These are phyloP conservation scores for Ascocoryne sarcoides DNA, from an alignment of 2,329 filamentous ascomycete species.

Conservation along the genomic window DNA sequence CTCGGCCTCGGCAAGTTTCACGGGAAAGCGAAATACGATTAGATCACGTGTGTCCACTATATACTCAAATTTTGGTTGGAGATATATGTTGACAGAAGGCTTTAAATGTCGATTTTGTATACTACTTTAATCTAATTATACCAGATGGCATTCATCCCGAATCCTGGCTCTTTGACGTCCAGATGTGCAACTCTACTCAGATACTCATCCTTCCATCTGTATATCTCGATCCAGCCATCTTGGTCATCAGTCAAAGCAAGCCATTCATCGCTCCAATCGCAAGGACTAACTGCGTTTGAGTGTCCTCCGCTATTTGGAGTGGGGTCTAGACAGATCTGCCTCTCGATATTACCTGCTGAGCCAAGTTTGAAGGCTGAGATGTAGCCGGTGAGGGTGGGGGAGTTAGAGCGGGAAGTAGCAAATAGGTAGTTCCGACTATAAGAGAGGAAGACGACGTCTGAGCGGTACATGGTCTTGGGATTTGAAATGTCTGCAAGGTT, in stretches of 20 bases:
- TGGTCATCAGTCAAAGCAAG: conserved; percentile 84
- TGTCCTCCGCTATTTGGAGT: conserved; percentile 83
- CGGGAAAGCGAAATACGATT: no score
- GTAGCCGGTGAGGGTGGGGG: conserved; percentile 68
- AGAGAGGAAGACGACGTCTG: conserved; percentile 72
- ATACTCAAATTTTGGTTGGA: no score
- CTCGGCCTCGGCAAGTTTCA: no score
- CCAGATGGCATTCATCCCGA: conserved; percentile 96
- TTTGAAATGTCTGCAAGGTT: conserved; percentile 21
- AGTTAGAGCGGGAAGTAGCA: conserved; percentile 74
- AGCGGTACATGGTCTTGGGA: conserved; percentile 60
- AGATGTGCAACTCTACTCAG: conserved; percentile 67
- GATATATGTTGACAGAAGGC: no score
- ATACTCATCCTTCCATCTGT: conserved; percentile 77
- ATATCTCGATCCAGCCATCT: conserved; percentile 80
- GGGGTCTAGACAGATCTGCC: conserved; percentile 71
- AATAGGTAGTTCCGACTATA: conserved; percentile 68
- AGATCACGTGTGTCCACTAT: no score
- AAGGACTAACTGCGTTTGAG: conserved; percentile 79
- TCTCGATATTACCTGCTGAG: conserved; percentile 61
- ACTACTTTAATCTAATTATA: conserved; percentile 50
- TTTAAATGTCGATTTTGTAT: no score
- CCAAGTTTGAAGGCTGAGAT: conserved; percentile 70
- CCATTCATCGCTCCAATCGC: conserved; percentile 81
- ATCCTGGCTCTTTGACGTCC: conserved; percentile 76